phyloP scores from a whole-genome alignment of 495 filamentous ascomycete genomes.

The Penicillium soppii region DNA sequence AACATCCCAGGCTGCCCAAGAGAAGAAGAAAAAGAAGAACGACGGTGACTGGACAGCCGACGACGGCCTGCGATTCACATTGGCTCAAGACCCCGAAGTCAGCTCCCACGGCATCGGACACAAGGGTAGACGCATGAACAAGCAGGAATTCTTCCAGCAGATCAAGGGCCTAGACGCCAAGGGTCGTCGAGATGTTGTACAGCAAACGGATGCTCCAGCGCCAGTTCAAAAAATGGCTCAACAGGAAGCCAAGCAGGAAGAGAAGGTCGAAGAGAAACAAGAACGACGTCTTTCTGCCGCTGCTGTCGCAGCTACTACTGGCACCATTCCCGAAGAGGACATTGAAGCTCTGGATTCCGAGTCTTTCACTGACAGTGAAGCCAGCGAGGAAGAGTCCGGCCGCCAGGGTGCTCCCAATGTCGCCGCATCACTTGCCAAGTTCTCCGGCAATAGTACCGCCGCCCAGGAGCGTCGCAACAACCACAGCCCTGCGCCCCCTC shows the following conservation, averaged over 20 bases:
- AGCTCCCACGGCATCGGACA: slow-evolving; percentile 32
- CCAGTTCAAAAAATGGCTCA: slow-evolving; percentile 56
- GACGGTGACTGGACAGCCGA: slow-evolving; percentile 63
- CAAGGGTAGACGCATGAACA: slow-evolving; percentile 76
- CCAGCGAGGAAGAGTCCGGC: slow-evolving; percentile 25
- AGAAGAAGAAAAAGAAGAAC: slow-evolving; percentile 29
- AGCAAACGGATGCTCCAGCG: slow-evolving; percentile 63
- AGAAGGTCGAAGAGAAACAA: slow-evolving; percentile 25
- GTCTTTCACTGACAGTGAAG: slow-evolving; percentile 30
- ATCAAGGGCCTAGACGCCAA: slow-evolving; percentile 79
- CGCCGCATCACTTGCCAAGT: slow-evolving; percentile 42
- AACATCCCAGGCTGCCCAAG: slow-evolving; percentile 32
- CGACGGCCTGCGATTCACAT: slow-evolving; percentile 81
- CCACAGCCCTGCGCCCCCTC: slow-evolving; percentile 27
- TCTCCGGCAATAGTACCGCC: slow-evolving; percentile 33
- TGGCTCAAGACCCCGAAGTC: slow-evolving; percentile 46
- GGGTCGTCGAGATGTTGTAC: slow-evolving; percentile 66
- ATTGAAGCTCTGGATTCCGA: slow-evolving; percentile 24
- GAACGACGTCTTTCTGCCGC: slow-evolving; percentile 29
- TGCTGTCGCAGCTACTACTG: slow-evolving; percentile 13
- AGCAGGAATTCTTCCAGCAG: slow-evolving; percentile 85
- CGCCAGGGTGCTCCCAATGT: slow-evolving; percentile 44
- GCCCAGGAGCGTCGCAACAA: slow-evolving; percentile 52
- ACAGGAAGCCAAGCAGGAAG: slow-evolving; percentile 38
- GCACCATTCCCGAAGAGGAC: slow-evolving; percentile 19